Evolutionary conservation across 208 protist genomes (phyloP).

Genomic region (Trypanosomatidae sp.): DNA sequence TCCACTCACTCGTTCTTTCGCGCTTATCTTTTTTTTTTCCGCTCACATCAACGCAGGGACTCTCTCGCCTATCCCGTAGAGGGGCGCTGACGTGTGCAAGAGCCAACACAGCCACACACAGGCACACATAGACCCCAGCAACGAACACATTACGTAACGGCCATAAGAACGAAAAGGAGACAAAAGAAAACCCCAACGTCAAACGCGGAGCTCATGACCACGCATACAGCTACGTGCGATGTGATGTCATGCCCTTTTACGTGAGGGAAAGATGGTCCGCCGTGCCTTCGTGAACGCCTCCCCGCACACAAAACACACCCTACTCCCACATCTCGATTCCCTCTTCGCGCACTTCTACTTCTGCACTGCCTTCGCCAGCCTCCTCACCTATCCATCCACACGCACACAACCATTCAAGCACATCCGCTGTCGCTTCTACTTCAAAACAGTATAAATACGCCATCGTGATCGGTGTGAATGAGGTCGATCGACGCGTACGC

Average conservation of each 20-base stretch:
- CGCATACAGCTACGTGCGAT: neutral
- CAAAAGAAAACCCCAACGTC: no score
- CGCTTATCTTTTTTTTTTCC: neutral
- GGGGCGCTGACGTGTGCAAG: neutral
- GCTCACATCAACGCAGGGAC: neutral
- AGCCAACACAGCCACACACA: neutral
- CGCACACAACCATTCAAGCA: neutral
- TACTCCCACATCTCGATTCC: neutral
- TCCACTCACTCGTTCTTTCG: neutral
- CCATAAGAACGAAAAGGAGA: neutral
- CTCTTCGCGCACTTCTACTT: neutral
- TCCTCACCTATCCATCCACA: neutral
- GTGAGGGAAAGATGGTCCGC: neutral
- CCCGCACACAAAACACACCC: no score
- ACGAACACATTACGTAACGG: neutral
- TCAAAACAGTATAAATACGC: conserved; percentile 44
- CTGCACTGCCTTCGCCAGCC: neutral
- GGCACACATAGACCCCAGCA: neutral
- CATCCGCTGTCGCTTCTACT: neutral
- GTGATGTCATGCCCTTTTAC: neutral
- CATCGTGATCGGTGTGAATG: conserved; percentile 75
- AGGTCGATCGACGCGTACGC: conserved; percentile 58
- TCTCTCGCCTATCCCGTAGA: neutral
- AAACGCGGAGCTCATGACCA: neutral
- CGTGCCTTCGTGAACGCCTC: neutral